Conservation (phyloP, 2,329 filamentous ascomycete species). For the Helminthosporium solani region DNA sequence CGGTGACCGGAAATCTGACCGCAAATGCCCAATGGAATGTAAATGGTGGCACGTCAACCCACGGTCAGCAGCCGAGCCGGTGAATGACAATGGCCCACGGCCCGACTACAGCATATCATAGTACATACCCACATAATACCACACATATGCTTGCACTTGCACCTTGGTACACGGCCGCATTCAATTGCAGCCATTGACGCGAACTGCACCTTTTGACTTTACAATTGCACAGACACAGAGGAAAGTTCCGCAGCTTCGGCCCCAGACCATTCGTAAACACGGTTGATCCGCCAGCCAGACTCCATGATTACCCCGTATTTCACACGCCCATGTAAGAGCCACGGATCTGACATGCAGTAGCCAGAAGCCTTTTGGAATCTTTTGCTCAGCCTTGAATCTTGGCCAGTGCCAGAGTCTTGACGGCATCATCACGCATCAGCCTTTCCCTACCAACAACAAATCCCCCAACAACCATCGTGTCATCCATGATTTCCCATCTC, state of each 20-base stretch:
- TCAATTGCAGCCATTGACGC: too few relatives aligned
- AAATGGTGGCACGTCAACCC: background rate
- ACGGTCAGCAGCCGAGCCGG: too few relatives aligned
- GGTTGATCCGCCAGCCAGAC: background rate
- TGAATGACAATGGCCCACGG: too few relatives aligned
- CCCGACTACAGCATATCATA: too few relatives aligned
- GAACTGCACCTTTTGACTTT: background rate
- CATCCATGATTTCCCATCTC: background rate
- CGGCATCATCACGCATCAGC: slow-evolving; percentile 3
- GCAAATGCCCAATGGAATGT: background rate
- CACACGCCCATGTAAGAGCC: background rate
- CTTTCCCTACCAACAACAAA: background rate
- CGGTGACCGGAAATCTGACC: slow-evolving; percentile 3
- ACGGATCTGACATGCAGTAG: background rate
- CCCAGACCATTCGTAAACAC: background rate
- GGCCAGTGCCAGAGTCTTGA: background rate
- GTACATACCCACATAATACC: too few relatives aligned
- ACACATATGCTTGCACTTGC: too few relatives aligned
- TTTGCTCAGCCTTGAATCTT: background rate
- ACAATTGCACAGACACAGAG: background rate
- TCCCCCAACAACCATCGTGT: slow-evolving; percentile 5
- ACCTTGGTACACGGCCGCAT: too few relatives aligned
- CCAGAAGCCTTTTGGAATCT: background rate
- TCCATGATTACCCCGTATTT: background rate
- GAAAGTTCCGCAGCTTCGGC: background rate